Base-by-base conservation (phyloP, 2,329 filamentous ascomycete species). In the Ceratocystiopsis minuta region DNA sequence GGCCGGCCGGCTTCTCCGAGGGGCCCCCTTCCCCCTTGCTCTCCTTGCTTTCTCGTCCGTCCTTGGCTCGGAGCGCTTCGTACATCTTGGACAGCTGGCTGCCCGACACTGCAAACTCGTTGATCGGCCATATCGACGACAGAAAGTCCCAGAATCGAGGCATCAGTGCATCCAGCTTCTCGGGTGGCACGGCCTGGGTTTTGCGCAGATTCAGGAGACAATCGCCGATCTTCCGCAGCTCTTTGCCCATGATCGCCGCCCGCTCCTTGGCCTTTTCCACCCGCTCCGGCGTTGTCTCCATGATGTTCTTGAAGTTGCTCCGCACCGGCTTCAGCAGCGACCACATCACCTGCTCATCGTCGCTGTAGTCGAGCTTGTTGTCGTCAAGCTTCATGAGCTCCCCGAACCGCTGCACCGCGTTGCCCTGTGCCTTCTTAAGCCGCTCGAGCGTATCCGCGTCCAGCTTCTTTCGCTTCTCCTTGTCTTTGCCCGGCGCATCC, bases 61-160 rank as follows among this genome's bases (percentile, higher is more conserved):
- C 56, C 46, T 57, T 57, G 32, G 56, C 53, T 18, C 52, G 44
- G 17, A 60, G 53, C 7, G 56, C 53, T 28, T 54, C 51, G 48
- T 57, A 60, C 57, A 60, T 60, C 34, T 50, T 52, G 34, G 58
- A 55, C 16, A 60, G 53, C 39, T 57, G 53, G 47, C 53, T 51
- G 16, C 58, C 58, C 1, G 57, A 55, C 7, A 60, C 57, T 15
- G 54, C 56, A 28, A 58, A 54, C 6, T 60, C 55, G 20, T 57
- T 56, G 18, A 60, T 52, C 12, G 58, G 58, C 58, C 58, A 60
- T 41, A 60, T 59, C 9, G 57, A 59, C 5, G 57, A 59, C 41
- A 60, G 43, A 42, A 60, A 60, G 41, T 59, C 57, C 58, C 58
- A 60, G 42, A 60, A 60, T 28, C 58, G 53, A 16, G 57, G 56